A percentile compares a stretch with the other conserved stretches of the same genome.
These are phyloP conservation scores for Colletotrichum tamarilloi DNA, from an alignment of 2,329 filamentous ascomycete genomes.

Conservation along the genomic window DNA sequence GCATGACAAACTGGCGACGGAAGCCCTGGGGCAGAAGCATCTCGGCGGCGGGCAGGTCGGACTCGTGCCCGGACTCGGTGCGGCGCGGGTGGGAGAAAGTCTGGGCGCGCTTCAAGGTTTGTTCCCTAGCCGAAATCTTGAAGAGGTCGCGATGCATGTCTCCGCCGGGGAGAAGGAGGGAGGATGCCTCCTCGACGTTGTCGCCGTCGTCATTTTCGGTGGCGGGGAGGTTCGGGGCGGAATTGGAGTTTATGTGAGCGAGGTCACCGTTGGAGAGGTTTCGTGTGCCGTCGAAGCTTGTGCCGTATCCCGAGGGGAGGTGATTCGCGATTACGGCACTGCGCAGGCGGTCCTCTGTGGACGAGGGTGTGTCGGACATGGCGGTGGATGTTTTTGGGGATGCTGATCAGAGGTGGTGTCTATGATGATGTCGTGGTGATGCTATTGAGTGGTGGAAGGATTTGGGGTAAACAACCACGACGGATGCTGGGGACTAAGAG, in stretches of 20 bases:
- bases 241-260: conserved; percentile 19
- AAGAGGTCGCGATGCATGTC: conserved; percentile 85
- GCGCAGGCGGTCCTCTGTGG: conserved; percentile 27
- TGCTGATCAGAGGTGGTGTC: neutral
- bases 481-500: neutral
- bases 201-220: conserved; percentile 31
- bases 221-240: neutral
- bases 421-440: neutral
- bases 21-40: conserved; percentile 47
- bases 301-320: conserved; percentile 36
- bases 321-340: conserved; percentile 34
- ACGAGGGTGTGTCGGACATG: conserved; percentile 32
- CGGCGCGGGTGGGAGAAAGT: conserved; percentile 71
- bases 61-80: conserved; percentile 36
- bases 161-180: conserved; percentile 77
- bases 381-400: neutral
- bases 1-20: conserved; percentile 58
- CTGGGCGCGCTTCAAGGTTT: conserved; percentile 66
- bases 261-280: conserved; percentile 25
- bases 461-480: neutral
- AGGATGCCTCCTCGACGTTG: conserved; percentile 64
- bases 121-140: conserved; percentile 72
- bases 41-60: conserved; percentile 35
- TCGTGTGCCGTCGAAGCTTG: conserved; percentile 36
- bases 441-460: neutral